Percentiles rank a stretch among this genome's conserved stretches.
Conservation (phyloP, 208 protist species). For the Naegleria gruberi region DNA sequence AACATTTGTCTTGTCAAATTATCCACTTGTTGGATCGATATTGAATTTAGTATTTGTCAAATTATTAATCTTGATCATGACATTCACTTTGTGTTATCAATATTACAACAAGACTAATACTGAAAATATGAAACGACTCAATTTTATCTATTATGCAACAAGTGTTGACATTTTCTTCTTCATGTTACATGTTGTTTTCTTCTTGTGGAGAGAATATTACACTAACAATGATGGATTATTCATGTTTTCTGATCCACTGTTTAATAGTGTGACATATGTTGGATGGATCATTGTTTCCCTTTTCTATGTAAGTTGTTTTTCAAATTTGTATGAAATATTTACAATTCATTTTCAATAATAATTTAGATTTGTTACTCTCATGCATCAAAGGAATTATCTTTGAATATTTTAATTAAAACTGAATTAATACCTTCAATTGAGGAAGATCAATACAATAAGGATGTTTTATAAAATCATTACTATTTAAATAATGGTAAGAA, state of each 20-base stretch:
- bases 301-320: neutral
- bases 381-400: neutral
- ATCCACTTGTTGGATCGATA: neutral
- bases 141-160: neutral
- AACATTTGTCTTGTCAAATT: neutral
- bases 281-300: neutral
- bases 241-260: neutral
- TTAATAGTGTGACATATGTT: neutral
- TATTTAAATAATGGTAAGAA: too few relatives aligned
- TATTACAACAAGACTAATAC: neutral
- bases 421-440: neutral
- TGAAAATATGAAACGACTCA: neutral
- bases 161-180: neutral
- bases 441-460: neutral
- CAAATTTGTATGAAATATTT: neutral
- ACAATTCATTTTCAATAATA: neutral
- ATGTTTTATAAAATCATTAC: neutral
- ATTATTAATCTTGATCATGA: neutral
- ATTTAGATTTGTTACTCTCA: neutral
- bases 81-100: neutral
- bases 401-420: neutral
- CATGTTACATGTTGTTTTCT: neutral
- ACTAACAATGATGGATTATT: neutral
- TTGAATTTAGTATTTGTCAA: neutral
- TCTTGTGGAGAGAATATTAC: neutral